Evolutionary conservation across 2,329 filamentous ascomycete species (phyloP), one percentile per base, ranked within the genome.

Genomic region (Alternaria viburni): DNA sequence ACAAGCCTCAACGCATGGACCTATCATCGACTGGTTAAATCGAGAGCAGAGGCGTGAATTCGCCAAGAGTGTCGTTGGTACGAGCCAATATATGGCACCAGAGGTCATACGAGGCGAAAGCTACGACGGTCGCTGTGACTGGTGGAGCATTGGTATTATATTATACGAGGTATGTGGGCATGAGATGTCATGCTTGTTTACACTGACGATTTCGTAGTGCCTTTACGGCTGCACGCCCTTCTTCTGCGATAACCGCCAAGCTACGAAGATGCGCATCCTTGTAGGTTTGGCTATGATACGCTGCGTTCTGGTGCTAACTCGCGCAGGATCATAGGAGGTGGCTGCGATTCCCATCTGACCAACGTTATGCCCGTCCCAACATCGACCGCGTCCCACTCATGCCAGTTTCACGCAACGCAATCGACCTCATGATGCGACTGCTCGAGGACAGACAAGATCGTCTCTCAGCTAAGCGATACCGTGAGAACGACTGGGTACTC

Each of bases 1-100:
- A 50, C 68, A 69, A 26, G 70, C 76, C 17, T 66, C 65, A 1
- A 67, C 64, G 1, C 76, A 68, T 54, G 75, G 74, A 2, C 75
- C 77, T 1, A 75, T 78, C n/a, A 62, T 81, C 8, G 76, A 81
- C 58, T 83, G 80, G 76, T 74, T 83, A 19, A 82, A 84, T 56
- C 79, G 80, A 19, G 80, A 77, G 6, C 81, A 83, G 54, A 90
- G 89, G 69, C 89, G 93, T 43, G 87, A 87, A 32, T 86, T 93
- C 32, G 95, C 95, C 1, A 88, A 90, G 69, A 97, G 93, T 49
- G 89, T 97, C 1, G 95, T 98, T 11, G 95, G 95, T 3, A 98
- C 96, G 3, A 97, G 93, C 77, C 95, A 97, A 77, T 98, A 98
- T 82, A 98, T 97, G 96, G 95, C 96, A 1, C 95, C 95, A 2